Conservation (phyloP, 176 grass and related monocot species). For the Oryza coarctata region DNA sequence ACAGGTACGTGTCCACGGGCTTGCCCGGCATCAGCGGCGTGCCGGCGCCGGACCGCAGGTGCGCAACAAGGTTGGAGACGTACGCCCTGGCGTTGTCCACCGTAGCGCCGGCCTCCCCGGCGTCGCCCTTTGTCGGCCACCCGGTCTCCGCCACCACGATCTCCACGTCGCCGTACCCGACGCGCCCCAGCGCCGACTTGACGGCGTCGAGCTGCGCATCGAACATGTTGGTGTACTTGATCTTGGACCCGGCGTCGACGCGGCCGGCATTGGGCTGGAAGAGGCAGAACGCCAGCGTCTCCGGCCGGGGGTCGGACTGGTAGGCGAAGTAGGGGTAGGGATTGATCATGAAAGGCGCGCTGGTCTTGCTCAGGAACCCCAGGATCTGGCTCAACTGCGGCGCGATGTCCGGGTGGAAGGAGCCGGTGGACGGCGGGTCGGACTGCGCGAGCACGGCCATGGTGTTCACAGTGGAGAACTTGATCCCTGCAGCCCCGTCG, state of each 20-base stretch:
- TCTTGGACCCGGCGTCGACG: slow-evolving; percentile 58
- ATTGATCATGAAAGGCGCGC: slow-evolving; percentile 90
- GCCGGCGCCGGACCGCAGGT: slow-evolving; percentile 74
- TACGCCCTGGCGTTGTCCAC: slow-evolving; percentile 74
- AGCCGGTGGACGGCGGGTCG: slow-evolving; percentile 80
- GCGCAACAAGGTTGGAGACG: slow-evolving; percentile 61
- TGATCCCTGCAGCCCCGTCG: slow-evolving; percentile 31
- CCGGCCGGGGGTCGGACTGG: slow-evolving; percentile 70
- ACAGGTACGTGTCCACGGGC: slow-evolving; percentile 87
- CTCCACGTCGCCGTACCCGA: slow-evolving; percentile 57
- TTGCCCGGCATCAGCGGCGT: slow-evolving; percentile 78
- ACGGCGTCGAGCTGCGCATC: slow-evolving; percentile 96
- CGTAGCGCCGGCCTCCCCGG: slow-evolving; percentile 58
- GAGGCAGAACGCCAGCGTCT: slow-evolving; percentile 92
- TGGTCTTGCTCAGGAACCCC: slow-evolving; percentile 65
- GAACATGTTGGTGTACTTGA: slow-evolving; percentile 97
- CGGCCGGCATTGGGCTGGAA: slow-evolving; percentile 89
- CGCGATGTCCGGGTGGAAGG: slow-evolving; percentile 65
- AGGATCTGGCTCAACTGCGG: slow-evolving; percentile 64
- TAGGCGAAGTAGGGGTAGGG: slow-evolving; percentile 99
- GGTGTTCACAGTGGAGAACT: slow-evolving; percentile 87
- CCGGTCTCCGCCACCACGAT: slow-evolving; percentile 96
- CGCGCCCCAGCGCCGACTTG: slow-evolving; percentile 51
- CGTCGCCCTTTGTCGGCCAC: slow-evolving; percentile 78
- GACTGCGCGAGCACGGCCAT: slow-evolving; percentile 91